These are phyloP conservation scores for Pistacia vera DNA, from an alignment of 345 rosid genomes.

Conservation along the genomic window DNA sequence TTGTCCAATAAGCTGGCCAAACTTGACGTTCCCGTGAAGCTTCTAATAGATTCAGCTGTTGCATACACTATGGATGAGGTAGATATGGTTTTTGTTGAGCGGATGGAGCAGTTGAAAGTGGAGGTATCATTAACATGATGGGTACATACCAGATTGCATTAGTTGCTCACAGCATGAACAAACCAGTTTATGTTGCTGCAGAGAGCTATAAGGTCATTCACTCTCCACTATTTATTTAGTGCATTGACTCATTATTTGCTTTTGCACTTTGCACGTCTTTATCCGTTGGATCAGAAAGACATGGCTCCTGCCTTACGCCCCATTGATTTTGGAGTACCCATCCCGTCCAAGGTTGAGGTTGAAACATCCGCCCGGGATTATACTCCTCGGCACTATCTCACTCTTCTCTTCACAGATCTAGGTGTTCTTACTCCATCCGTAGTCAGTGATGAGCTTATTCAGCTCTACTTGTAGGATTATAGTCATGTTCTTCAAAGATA, in stretches of 20 bases:
- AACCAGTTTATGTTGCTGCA: constrained; percentile 94
- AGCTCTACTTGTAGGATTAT: constrained; percentile 64
- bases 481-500: not conserved
- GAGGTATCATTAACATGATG: constrained; percentile 98
- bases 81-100: constrained; percentile 96
- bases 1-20: constrained; percentile 83
- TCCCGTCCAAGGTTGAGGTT: constrained; percentile 83
- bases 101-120: constrained; percentile 96
- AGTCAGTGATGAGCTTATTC: constrained; percentile 90
- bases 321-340: constrained; percentile 83
- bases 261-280: constrained; percentile 89
- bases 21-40: constrained; percentile 91
- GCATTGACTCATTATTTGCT: not conserved
- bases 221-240: not conserved
- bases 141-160: constrained; percentile 92
- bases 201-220: constrained; percentile 85
- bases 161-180: constrained; percentile 91
- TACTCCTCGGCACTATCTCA: constrained; percentile 89
- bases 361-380: constrained; percentile 91
- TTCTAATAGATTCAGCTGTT: constrained; percentile 92
- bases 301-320: constrained; percentile 79
- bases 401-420: constrained; percentile 88
- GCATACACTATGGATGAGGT: constrained; percentile 94
- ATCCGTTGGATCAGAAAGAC: constrained; percentile 94
- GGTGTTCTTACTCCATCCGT: constrained; percentile 95